Conservation (phyloP, 108 stramenopile species). For the Cyclostephanos tholiformis region DNA sequence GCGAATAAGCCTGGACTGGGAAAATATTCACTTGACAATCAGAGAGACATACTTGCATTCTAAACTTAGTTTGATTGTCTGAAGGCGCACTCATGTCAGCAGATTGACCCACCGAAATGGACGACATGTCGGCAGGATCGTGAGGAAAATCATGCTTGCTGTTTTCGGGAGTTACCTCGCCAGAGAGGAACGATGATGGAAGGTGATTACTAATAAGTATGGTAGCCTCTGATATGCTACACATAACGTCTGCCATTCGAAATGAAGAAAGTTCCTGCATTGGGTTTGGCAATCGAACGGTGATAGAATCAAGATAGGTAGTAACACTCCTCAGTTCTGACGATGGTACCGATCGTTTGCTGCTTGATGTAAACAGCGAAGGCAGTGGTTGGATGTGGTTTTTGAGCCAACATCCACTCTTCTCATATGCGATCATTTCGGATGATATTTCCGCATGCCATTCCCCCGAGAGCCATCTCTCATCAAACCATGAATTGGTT, state of each 20-base stretch:
- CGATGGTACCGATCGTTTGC: constrained; percentile 53
- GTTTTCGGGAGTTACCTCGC: constrained; percentile 53
- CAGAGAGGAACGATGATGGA: constrained; percentile 68
- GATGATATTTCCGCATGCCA: constrained; percentile 55
- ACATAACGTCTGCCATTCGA: constrained; percentile 54
- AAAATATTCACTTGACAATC: constrained; percentile 53
- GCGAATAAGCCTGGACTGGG: constrained; percentile 52
- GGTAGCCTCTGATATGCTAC: constrained; percentile 52
- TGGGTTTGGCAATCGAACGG: constrained; percentile 57
- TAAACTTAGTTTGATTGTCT: constrained; percentile 52
- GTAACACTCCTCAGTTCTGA: constrained; percentile 71
- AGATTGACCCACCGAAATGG: constrained; percentile 19
- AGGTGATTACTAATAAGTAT: constrained; percentile 64
- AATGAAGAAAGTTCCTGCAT: constrained; percentile 51
- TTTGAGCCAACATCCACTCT: constrained; percentile 32
- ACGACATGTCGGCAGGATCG: constrained; percentile 66
- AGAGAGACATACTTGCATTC: constrained; percentile 56
- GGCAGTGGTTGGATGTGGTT: constrained; percentile 60
- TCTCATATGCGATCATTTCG: constrained; percentile 55
- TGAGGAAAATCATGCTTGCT: constrained; percentile 61
- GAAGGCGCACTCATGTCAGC: constrained; percentile 22
- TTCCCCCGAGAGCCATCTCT: constrained; percentile 71
- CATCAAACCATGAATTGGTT: constrained; percentile 54
- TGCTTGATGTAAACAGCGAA: constrained; percentile 54
- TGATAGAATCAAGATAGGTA: constrained; percentile 53